phyloP scores from a whole-genome alignment of 1,139 yeast species.

The Nadsonia commutata region DNA sequence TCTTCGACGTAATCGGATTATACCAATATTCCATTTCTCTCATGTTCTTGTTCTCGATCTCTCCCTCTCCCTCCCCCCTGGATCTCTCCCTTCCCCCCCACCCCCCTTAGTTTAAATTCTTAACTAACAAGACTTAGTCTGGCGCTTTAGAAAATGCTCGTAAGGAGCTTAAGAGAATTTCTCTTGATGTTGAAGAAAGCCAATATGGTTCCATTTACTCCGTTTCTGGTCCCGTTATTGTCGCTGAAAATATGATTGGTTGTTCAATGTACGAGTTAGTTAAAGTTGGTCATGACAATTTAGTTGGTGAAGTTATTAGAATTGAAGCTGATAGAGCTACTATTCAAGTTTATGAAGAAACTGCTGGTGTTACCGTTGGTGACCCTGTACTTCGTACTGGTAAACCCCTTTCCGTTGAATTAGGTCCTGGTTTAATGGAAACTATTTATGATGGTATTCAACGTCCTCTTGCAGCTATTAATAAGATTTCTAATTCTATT shows the following conservation, averaged over 20 bases:
- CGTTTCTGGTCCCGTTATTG: constrained; percentile 93
- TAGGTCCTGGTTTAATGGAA: constrained; percentile 99
- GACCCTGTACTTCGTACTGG: constrained; percentile 98
- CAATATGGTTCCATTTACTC: constrained; percentile 72
- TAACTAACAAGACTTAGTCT: constrained; percentile 34
- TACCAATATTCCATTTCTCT: too few species aligned
- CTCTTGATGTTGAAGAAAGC: constrained; percentile 57
- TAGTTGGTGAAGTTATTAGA: constrained; percentile 97
- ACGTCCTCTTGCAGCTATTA: constrained; percentile 90
- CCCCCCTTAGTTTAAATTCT: not conserved
- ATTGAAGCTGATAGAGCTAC: constrained; percentile 94
- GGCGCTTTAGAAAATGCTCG: constrained; percentile 97
- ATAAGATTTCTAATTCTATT: constrained; percentile 73
- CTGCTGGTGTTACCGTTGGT: constrained; percentile 98
- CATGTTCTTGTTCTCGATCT: too few species aligned
- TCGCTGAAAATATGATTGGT: constrained; percentile 97
- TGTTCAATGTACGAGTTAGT: constrained; percentile 98
- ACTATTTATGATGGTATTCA: constrained; percentile 98
- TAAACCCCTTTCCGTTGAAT: constrained; percentile 91
- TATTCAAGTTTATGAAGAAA: constrained; percentile 96
- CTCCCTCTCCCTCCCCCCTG: too few species aligned
- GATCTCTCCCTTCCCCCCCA: not conserved
- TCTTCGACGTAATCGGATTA: too few species aligned
- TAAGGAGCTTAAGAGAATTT: constrained; percentile 76
- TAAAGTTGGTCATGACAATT: constrained; percentile 89